A percentile compares a stretch with the other conserved stretches of the same genome.
phyloP scores from a whole-genome alignment of 2,329 filamentous ascomycete genomes.

The Colletotrichum sp. region DNA sequence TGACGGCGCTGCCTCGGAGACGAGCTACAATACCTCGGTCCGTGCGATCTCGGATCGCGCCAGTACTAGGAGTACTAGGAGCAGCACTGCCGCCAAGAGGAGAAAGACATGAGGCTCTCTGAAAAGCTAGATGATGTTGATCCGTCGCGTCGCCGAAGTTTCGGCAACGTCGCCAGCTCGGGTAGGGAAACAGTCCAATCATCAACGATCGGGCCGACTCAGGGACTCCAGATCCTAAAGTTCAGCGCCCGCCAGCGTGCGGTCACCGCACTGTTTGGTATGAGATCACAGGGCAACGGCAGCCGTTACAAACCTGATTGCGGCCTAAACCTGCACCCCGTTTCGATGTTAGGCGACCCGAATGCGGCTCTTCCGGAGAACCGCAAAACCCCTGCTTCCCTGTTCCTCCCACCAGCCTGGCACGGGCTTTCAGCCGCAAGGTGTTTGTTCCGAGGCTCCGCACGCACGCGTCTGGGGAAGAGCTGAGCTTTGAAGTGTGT shows the following conservation, averaged over 20 bases:
- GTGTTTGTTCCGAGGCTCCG: background rate
- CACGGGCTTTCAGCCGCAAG: slow-evolving; percentile 12
- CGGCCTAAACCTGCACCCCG: background rate
- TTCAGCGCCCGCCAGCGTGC: background rate
- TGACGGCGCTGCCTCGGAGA: slow-evolving; percentile 13
- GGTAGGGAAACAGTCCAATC: background rate
- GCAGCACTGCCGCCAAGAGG: slow-evolving; percentile 15
- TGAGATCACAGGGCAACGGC: background rate
- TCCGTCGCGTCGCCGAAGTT: slow-evolving; percentile 5
- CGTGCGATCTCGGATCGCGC: slow-evolving; percentile 9
- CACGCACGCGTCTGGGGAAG: background rate
- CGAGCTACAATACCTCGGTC: slow-evolving; percentile 22
- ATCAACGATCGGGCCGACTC: background rate
- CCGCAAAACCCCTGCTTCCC: background rate
- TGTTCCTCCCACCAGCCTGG: background rate
- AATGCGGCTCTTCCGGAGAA: slow-evolving; percentile 4
- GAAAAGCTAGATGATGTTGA: background rate
- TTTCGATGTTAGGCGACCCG: background rate
- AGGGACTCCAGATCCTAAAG: background rate
- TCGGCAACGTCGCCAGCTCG: slow-evolving; percentile 4
- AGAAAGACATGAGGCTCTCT: slow-evolving; percentile 14
- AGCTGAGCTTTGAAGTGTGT: background rate
- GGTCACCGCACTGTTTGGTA: background rate
- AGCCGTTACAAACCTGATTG: background rate
- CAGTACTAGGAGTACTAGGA: slow-evolving; percentile 1